phyloP scores from a whole-genome alignment of 164 flowering plant genomes.

The Vitis rotundifolia region DNA sequence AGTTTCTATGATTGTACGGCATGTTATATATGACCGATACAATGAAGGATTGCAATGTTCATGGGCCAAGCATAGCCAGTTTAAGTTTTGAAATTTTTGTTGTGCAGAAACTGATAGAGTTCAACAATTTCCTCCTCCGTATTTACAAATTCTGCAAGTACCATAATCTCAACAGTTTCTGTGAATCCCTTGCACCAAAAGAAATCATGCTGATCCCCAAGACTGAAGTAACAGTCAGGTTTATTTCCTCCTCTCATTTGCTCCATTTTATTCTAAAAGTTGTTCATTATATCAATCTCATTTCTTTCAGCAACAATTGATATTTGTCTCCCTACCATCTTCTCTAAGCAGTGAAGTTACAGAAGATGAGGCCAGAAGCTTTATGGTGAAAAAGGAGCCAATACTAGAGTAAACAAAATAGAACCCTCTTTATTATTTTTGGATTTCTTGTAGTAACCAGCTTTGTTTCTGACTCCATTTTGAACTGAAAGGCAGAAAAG shows the following conservation, averaged over 20 bases:
- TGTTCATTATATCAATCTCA: background rate
- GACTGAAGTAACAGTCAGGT: conserved; percentile 84
- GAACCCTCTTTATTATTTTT: no score
- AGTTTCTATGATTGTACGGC: no score
- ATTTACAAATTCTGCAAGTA: conserved; percentile 49
- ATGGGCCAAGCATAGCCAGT: no score
- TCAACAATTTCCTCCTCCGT: conserved; percentile 67
- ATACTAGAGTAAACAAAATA: conserved; percentile 12
- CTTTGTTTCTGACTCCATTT: no score
- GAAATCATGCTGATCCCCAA: conserved; percentile 61
- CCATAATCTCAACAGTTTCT: conserved; percentile 44
- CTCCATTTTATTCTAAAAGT: background rate
- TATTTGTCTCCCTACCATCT: background rate
- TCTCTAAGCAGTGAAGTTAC: conserved; percentile 51
- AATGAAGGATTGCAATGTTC: no score
- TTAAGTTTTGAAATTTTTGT: background rate
- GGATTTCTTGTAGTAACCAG: no score
- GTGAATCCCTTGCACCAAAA: conserved; percentile 49
- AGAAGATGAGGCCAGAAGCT: conserved; percentile 58
- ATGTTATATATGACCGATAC: no score
- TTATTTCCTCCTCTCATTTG: background rate
- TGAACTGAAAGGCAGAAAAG: no score
- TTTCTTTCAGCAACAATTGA: background rate
- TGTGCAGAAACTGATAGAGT: conserved; percentile 69
- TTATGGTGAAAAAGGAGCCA: conserved; percentile 32